Evolutionary conservation across 2,329 filamentous ascomycete species (phyloP), one percentile per base, ranked within the genome.

Genomic region (Talaromyces sp.): DNA sequence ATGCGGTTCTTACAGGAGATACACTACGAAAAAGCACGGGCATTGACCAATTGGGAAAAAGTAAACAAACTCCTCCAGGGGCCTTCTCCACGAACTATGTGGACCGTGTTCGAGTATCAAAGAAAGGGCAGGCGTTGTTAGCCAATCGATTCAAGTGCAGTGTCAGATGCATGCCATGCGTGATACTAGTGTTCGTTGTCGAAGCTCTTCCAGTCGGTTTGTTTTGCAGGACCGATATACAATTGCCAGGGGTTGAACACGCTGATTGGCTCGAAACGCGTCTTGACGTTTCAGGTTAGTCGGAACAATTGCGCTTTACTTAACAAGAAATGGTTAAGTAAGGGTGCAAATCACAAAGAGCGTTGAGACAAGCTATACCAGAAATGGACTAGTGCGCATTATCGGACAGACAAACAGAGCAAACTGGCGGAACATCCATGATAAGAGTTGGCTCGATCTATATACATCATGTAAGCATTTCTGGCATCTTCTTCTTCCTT

Each of bases 21-120:
- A 52, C 15, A 41, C 60, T 35, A 15, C 31, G 27, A 62, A 9
- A 35, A 35, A 62, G 59, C 59, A 62, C 60, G 47, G 47, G 50
- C 60, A 43, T 62, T 39, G 47, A 62, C 60, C 60, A 54, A 62
- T 62, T 62, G 39, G 60, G 60, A 54, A 62, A 54, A 27, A 27
- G 47, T 62, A 62, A 45, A 59, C 56, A 59, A 43, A 41, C 56
- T 39, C 13, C 33, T 45, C 15, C 39, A 27, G 19, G 19, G 22
- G 31, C 25, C 25, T 50, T 59, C 56, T 39, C 22, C 37, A 45
- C 37, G 56, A 59, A 43, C 56, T 22, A 58, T 43, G 22, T 39
- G 37, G 56, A 37, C 56, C 35, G 5, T 27, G 50, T 15, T 52
- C 33, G 11, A 56, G 52, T 43, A 59, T 43, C 22, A 59, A 59